Conservation (phyloP, 2,329 filamentous ascomycete species). For the Cladosporium halotolerans region DNA sequence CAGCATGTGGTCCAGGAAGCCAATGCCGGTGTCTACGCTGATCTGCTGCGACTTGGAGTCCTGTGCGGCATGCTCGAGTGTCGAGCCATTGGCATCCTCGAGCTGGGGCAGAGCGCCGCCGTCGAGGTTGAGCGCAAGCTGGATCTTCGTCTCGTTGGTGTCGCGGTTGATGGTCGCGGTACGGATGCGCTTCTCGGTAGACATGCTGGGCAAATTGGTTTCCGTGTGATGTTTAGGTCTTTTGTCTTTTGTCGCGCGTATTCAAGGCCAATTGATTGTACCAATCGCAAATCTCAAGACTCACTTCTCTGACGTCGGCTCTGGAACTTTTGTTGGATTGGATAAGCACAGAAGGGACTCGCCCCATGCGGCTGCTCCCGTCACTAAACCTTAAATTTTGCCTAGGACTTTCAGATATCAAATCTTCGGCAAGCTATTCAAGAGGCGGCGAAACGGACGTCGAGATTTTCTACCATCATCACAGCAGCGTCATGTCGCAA, state of each 20-base stretch:
- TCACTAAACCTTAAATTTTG: conserved; percentile 17
- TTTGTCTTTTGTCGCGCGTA: background rate
- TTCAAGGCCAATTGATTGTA: background rate
- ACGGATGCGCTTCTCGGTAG: conserved; percentile 41
- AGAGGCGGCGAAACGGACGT: background rate
- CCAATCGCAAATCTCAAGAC: too few relatives aligned
- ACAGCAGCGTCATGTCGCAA: conserved; percentile 2
- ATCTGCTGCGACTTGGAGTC: conserved; percentile 79
- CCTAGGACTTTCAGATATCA: conserved; percentile 8
- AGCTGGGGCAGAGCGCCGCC: conserved; percentile 57
- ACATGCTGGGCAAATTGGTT: conserved; percentile 17
- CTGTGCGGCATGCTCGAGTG: conserved; percentile 72
- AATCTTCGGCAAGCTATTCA: background rate
- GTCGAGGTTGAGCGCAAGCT: conserved; percentile 86
- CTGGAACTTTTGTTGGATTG: background rate
- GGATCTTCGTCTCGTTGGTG: conserved; percentile 98
- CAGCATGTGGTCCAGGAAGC: conserved; percentile 97
- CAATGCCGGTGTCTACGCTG: conserved; percentile 84
- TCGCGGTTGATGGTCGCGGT: conserved; percentile 76
- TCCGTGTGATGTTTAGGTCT: background rate
- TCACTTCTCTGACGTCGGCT: background rate
- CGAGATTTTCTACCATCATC: background rate
- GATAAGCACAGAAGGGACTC: conserved; percentile 8
- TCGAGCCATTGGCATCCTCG: conserved; percentile 47
- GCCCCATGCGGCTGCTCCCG: background rate